Evolutionary conservation across 1,139 yeast genomes (phyloP).

Genomic region (Nakaseomyces glabratus): DNA sequence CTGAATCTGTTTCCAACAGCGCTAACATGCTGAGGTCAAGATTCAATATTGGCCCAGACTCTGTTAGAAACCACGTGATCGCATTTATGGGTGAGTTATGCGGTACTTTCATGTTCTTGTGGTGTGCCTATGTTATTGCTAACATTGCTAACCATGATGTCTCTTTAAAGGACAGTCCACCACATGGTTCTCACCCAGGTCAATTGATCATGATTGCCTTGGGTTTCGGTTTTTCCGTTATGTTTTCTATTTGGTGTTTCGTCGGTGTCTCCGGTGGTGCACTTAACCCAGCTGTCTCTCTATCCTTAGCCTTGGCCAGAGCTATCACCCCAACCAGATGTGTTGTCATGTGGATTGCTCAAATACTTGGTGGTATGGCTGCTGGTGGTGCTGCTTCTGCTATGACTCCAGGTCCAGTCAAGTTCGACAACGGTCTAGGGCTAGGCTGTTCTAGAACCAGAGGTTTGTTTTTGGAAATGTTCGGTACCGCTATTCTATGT

Average conservation of each 20-base stretch:
- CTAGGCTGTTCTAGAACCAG: constrained; percentile 64
- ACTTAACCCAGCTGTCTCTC: constrained; percentile 82
- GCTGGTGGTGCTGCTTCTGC: constrained; percentile 89
- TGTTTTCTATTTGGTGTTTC: constrained; percentile 65
- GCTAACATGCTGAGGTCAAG: constrained; percentile 4
- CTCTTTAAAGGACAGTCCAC: constrained; percentile 30
- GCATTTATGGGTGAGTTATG: constrained; percentile 62
- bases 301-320: constrained; percentile 58
- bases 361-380: constrained; percentile 79
- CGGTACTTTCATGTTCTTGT: constrained; percentile 78
- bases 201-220: constrained; percentile 71
- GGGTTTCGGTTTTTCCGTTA: constrained; percentile 82
- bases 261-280: constrained; percentile 84
- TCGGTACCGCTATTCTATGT: constrained; percentile 67
- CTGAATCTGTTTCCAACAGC: not conserved
- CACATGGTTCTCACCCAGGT: constrained; percentile 50
- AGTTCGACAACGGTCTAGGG: constrained; percentile 65
- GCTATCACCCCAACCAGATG: constrained; percentile 73
- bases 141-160: constrained; percentile 71
- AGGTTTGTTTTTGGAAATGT: constrained; percentile 77
- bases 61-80: constrained; percentile 42
- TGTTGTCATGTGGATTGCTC: constrained; percentile 53
- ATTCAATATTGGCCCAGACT: constrained; percentile 22
- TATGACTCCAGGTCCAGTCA: constrained; percentile 74
- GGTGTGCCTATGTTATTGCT: constrained; percentile 78